These are phyloP conservation scores for Excoecaria agallocha DNA, from an alignment of 345 rosid species.

Conservation along the genomic window DNA sequence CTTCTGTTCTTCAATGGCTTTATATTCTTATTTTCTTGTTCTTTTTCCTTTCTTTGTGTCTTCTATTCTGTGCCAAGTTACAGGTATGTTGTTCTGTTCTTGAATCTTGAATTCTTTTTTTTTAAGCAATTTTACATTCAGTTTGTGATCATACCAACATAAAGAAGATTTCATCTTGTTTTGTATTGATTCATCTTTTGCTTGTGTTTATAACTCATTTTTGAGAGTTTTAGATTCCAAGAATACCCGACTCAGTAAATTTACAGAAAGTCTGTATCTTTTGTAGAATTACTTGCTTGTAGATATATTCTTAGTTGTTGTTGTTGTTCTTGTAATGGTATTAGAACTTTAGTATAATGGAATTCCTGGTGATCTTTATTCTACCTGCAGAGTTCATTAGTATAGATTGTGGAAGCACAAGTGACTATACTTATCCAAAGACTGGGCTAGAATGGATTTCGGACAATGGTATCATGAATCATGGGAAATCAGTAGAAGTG, in stretches of 20 bases:
- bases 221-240: neutral
- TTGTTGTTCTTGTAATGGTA: neutral
- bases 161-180: neutral
- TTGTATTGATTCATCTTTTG: neutral
- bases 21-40: constrained; percentile 34
- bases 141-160: neutral
- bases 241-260: neutral
- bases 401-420: constrained; percentile 82
- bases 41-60: constrained; percentile 33
- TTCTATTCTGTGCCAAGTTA: constrained; percentile 24
- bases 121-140: neutral
- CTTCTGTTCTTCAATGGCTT: constrained; percentile 51
- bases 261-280: neutral
- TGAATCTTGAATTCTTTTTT: neutral
- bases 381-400: constrained; percentile 71
- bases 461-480: constrained; percentile 54
- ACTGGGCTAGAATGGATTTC: constrained; percentile 86
- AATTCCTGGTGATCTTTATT: neutral
- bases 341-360: neutral
- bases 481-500: constrained; percentile 47
- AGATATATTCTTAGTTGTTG: neutral
- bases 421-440: constrained; percentile 61
- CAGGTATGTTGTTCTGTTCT: constrained; percentile 23
- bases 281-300: neutral
- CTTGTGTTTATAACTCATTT: neutral